Percentiles rank a stretch among this genome's conserved stretches.
Evolutionary conservation across 768 basidiomycete species (phyloP).

Genomic region (Leucosporidium scottii): DNA sequence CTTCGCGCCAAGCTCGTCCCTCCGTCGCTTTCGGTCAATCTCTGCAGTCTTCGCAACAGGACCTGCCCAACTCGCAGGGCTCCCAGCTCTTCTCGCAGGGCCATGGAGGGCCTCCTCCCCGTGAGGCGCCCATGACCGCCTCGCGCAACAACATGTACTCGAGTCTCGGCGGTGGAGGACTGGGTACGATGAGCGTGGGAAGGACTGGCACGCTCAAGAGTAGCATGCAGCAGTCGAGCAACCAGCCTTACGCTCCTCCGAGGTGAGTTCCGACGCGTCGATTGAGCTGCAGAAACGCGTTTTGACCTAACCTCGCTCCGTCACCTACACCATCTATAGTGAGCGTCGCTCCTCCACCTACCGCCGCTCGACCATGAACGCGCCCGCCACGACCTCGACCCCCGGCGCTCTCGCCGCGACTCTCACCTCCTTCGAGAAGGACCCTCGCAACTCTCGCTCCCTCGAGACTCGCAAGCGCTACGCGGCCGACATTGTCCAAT

Average conservation of each 20-base stretch:
- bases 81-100: slow-evolving; percentile 22
- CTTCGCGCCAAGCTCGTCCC: not conserved
- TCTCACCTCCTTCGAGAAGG: slow-evolving; percentile 8
- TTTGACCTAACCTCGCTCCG: not conserved
- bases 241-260: slow-evolving; percentile 17
- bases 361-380: slow-evolving; percentile 21
- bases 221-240: not conserved
- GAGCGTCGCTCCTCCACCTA: slow-evolving; percentile 28
- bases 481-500: slow-evolving; percentile 31
- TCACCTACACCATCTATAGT: not conserved
- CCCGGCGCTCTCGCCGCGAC: slow-evolving; percentile 5
- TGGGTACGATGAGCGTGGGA: slow-evolving; percentile 18
- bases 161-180: not conserved
- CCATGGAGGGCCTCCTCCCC: slow-evolving; percentile 12
- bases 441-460: slow-evolving; percentile 15
- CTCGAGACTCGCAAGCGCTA: slow-evolving; percentile 9
- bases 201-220: slow-evolving; percentile 1
- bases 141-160: slow-evolving; percentile 10
- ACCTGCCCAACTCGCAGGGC: slow-evolving; percentile 3
- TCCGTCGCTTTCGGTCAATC: not conserved
- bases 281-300: not conserved
- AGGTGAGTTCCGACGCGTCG: slow-evolving; percentile 1
- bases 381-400: slow-evolving; percentile 5
- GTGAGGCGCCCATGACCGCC: slow-evolving; percentile 21
- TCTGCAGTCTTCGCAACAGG: not conserved